Evolutionary conservation across 2,329 filamentous ascomycete species (phyloP).

Genomic region (Colletotrichum sp.): DNA sequence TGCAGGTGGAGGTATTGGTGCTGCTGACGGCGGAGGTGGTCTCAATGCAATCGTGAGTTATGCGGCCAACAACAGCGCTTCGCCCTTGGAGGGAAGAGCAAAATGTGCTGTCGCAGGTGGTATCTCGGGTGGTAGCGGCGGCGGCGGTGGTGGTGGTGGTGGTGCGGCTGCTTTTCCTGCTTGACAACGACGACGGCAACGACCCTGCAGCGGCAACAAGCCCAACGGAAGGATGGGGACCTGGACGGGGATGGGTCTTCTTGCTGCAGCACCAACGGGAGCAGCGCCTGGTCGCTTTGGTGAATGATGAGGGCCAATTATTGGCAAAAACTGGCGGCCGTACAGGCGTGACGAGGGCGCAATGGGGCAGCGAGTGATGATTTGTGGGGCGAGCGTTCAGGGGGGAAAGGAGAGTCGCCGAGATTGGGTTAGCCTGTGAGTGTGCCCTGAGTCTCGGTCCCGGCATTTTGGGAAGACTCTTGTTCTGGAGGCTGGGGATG

Average conservation of each 20-base stretch:
- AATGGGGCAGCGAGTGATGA: background rate
- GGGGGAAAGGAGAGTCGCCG: constrained; percentile 8
- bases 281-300: background rate
- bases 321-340: background rate
- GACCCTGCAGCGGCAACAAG: background rate
- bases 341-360: background rate
- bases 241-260: background rate
- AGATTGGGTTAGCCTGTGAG: constrained; percentile 14
- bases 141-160: background rate
- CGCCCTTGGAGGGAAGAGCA: background rate
- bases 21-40: background rate
- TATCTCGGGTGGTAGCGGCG: background rate
- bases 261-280: background rate
- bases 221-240: background rate
- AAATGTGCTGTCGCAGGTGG: background rate
- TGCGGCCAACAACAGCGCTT: constrained; percentile 6
- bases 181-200: background rate
- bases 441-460: constrained; percentile 13
- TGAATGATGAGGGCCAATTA: constrained; percentile 3
- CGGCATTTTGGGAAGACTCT: constrained; percentile 17
- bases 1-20: background rate
- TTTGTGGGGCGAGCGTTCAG: constrained; percentile 4
- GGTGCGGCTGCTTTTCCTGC: background rate
- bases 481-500: background rate
- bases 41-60: constrained; percentile 11